These are phyloP conservation scores for Sphagnum fallax DNA, from an alignment of 228 moss, liverwort and hornwort species.

Conservation along the genomic window DNA sequence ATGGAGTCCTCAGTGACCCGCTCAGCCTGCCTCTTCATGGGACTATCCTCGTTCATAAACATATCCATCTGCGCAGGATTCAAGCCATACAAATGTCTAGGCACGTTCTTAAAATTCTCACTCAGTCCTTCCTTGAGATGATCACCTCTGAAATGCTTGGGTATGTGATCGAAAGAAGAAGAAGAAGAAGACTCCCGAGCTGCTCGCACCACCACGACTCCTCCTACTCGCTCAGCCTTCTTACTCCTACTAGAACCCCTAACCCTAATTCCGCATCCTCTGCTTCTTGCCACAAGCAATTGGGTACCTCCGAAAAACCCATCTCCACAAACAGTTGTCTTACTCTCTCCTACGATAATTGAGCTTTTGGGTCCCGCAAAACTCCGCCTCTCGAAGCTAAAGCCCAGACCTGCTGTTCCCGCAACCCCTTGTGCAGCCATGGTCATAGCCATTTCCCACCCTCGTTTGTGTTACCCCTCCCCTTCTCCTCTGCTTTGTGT, in stretches of 20 bases:
- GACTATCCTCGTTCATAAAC: constrained; percentile 97
- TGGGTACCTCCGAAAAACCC: constrained; percentile 23
- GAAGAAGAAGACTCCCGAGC: no score
- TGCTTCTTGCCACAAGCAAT: constrained; percentile 28
- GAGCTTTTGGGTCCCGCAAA: constrained; percentile 24
- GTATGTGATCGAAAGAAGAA: constrained; percentile 35
- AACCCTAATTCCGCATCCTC: constrained; percentile 19
- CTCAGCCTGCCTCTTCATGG: constrained; percentile 79
- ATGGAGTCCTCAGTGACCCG: constrained; percentile 78
- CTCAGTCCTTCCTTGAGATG: constrained; percentile 25
- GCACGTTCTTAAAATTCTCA: constrained; percentile 71
- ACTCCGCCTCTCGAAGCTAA: constrained; percentile 5
- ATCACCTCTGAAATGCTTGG: constrained; percentile 73
- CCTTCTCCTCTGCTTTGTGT: no score
- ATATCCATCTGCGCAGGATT: constrained; percentile 93
- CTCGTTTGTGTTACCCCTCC: no score
- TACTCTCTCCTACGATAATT: constrained; percentile 26
- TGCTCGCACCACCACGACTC: no score
- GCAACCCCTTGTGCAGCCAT: constrained; percentile 35
- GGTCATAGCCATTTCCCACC: constrained; percentile 37
- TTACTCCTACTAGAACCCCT: constrained; percentile 10
- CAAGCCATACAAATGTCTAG: constrained; percentile 76
- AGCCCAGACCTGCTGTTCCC: background rate
- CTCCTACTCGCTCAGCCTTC: constrained; percentile 41
- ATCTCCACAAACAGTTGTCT: constrained; percentile 25